Evolutionary conservation across 108 stramenopile genomes (phyloP).

Genomic region (Stephanodiscus triporus): DNA sequence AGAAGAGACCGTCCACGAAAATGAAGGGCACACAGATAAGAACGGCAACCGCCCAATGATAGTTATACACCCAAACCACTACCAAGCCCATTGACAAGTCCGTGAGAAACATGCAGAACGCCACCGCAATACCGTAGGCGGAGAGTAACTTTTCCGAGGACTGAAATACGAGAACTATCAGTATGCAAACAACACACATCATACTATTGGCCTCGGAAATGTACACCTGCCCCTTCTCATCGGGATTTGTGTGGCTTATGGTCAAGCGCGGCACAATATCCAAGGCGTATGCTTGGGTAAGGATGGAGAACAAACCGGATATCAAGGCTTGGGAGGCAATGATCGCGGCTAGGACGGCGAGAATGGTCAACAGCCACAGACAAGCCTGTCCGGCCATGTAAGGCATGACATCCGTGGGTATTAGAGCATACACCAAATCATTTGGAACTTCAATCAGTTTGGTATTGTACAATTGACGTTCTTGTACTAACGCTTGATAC

Average conservation of each 20-base stretch:
- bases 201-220: slow-evolving; percentile 5
- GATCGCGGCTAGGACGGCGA: neutral
- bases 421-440: neutral
- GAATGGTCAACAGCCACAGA: neutral
- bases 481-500: slow-evolving; percentile 3
- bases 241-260: neutral
- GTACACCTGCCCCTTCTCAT: slow-evolving; percentile 2
- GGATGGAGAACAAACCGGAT: neutral
- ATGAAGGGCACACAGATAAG: neutral
- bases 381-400: slow-evolving; percentile 1
- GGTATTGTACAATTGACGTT: neutral
- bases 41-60: neutral
- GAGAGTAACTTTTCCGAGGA: neutral
- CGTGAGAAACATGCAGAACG: neutral
- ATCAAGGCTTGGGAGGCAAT: slow-evolving; percentile 3
- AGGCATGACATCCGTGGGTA: neutral
- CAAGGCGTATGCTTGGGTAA: neutral
- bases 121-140: slow-evolving; percentile 4
- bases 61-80: neutral
- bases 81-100: neutral
- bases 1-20: slow-evolving; percentile 7
- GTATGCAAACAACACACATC: neutral
- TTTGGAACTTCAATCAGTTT: neutral
- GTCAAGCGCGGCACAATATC: slow-evolving; percentile 1
- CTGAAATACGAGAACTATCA: neutral